These are phyloP conservation scores for Heliocybe sulcata DNA, from an alignment of 1,284 basidiomycete species.

Conservation along the genomic window DNA sequence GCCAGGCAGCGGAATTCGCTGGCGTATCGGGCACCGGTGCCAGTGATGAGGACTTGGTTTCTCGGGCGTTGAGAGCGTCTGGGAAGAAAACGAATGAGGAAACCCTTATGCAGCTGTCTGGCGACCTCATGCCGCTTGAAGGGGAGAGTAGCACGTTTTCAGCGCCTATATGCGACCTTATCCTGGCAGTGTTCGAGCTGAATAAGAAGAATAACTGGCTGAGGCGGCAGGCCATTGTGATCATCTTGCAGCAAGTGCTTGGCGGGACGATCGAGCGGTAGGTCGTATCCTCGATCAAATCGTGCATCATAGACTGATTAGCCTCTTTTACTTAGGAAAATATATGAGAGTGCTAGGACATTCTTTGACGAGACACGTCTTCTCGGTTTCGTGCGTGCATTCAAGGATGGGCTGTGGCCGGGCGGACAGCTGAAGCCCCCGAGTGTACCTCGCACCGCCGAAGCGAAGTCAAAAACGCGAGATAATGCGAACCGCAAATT, in stretches of 20 bases:
- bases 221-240: slow-evolving; percentile 91
- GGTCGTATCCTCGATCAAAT: slow-evolving; percentile 13
- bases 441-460: slow-evolving; percentile 58
- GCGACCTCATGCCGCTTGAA: slow-evolving; percentile 72
- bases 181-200: slow-evolving; percentile 90
- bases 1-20: slow-evolving; percentile 84
- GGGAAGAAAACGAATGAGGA: slow-evolving; percentile 60
- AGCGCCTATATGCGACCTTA: slow-evolving; percentile 88
- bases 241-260: slow-evolving; percentile 92
- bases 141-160: slow-evolving; percentile 87
- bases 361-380: slow-evolving; percentile 63
- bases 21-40: slow-evolving; percentile 73
- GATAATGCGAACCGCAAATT: slow-evolving; percentile 86
- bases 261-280: slow-evolving; percentile 94
- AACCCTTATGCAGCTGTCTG: slow-evolving; percentile 58
- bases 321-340: slow-evolving; percentile 50
- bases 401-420: slow-evolving; percentile 80
- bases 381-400: slow-evolving; percentile 54
- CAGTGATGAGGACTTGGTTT: slow-evolving; percentile 65
- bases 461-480: slow-evolving; percentile 74
- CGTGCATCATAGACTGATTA: neutral
- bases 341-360: slow-evolving; percentile 69
- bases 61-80: slow-evolving; percentile 66
- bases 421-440: slow-evolving; percentile 65
- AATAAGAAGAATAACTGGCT: slow-evolving; percentile 96